A percentile compares a stretch with the other conserved stretches of the same genome.
Evolutionary conservation across 768 basidiomycete genomes (phyloP).

Genomic region (Serendipita vermifera): DNA sequence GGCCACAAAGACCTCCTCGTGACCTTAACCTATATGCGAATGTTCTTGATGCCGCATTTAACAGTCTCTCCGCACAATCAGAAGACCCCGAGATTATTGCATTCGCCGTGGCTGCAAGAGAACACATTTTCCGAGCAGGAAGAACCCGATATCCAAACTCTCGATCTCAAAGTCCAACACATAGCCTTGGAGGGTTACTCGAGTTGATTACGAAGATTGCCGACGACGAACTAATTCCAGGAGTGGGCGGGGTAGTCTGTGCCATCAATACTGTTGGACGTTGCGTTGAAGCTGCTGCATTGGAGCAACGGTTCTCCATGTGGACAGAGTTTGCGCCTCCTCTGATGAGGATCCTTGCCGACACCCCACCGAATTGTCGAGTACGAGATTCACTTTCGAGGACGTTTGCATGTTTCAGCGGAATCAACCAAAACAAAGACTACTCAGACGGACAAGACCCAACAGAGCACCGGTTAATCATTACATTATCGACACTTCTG

Average conservation of each 20-base stretch:
- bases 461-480: constrained; percentile 6
- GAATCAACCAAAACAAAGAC: not conserved
- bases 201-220: not conserved
- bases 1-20: not conserved
- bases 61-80: not conserved
- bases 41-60: constrained; percentile 1
- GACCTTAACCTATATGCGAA: not conserved
- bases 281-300: constrained; percentile 5
- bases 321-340: not conserved
- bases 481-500: not conserved
- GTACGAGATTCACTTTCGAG: not conserved
- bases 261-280: not conserved
- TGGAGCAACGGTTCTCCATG: not conserved
- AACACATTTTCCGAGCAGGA: constrained; percentile 1
- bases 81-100: not conserved
- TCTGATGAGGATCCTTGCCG: not conserved
- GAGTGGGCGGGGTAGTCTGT: not conserved
- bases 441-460: constrained; percentile 8
- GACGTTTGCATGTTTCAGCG: not conserved
- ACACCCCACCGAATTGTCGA: constrained; percentile 3
- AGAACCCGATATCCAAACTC: not conserved
- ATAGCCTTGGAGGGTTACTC: not conserved
- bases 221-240: constrained; percentile 6
- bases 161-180: not conserved
- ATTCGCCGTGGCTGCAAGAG: not conserved